Evolutionary conservation across 331 rosid genomes (phyloP).

Genomic region (Arachis monticola): DNA sequence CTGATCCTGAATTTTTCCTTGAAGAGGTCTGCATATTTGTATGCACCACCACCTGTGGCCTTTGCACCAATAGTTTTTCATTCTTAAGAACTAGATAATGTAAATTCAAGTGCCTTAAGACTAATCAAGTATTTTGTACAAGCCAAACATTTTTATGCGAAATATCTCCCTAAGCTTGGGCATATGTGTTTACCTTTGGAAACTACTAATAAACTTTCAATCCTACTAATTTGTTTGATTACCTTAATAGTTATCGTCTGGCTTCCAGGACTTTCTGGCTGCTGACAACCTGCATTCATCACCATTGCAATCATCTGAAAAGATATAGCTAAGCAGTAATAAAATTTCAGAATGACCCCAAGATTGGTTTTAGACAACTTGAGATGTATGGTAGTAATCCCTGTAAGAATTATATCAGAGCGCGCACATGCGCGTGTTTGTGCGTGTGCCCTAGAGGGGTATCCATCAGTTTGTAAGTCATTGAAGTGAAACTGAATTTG

Average conservation of each 20-base stretch:
- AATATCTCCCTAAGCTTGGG: conserved; percentile 25
- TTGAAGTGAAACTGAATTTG: background rate
- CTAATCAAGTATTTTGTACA: conserved; percentile 16
- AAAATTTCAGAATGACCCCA: conserved; percentile 29
- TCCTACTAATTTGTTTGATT: conserved; percentile 24
- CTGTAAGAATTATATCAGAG: conserved; percentile 17
- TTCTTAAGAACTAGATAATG: conserved; percentile 43
- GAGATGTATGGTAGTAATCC: conserved; percentile 7
- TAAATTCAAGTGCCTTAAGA: conserved; percentile 35
- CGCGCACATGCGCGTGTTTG: no score
- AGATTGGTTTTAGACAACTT: background rate
- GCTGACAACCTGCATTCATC: conserved; percentile 62
- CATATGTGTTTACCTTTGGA: conserved; percentile 9
- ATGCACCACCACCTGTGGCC: conserved; percentile 64
- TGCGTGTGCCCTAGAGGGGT: background rate
- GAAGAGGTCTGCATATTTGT: conserved; percentile 56
- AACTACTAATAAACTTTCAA: conserved; percentile 31
- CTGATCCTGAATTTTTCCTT: conserved; percentile 73
- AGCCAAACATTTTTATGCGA: conserved; percentile 9
- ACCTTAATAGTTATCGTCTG: conserved; percentile 70
- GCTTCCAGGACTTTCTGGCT: conserved; percentile 51
- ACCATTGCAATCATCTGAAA: conserved; percentile 48
- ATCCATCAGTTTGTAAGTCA: conserved; percentile 14
- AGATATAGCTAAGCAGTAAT: conserved; percentile 26
- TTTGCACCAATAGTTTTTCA: conserved; percentile 53